These are phyloP conservation scores for Aechmea fasciata DNA, from an alignment of 176 grass and related monocot species.

Conservation along the genomic window DNA sequence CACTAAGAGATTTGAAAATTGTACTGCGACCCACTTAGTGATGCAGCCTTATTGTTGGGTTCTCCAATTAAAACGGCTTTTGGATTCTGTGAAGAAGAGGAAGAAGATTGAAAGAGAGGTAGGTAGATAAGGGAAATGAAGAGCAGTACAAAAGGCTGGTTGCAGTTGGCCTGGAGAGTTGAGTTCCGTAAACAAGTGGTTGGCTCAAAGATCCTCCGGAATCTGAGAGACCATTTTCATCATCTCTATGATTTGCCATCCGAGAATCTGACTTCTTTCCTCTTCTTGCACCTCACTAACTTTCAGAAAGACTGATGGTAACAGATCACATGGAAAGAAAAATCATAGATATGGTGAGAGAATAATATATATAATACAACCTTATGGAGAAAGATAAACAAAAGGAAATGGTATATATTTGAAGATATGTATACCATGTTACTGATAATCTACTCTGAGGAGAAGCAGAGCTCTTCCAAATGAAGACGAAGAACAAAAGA, in stretches of 20 bases:
- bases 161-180: conserved; percentile 25
- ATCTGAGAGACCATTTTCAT: not conserved
- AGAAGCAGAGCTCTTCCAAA: too few species aligned
- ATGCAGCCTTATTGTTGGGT: conserved; percentile 3
- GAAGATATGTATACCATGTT: too few species aligned
- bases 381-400: not conserved
- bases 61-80: conserved; percentile 11
- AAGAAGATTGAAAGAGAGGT: conserved; percentile 11
- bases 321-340: conserved; percentile 9
- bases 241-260: conserved; percentile 55
- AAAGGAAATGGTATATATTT: too few species aligned
- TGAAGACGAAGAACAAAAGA: not conserved
- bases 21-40: conserved; percentile 18
- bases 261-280: conserved; percentile 48
- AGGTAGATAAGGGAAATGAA: not conserved
- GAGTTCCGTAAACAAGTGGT: conserved; percentile 41
- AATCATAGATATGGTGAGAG: not conserved
- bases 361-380: not conserved
- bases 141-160: conserved; percentile 45
- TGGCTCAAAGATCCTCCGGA: conserved; percentile 26
- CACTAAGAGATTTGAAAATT: conserved; percentile 44
- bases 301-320: conserved; percentile 10
- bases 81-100: conserved; percentile 10
- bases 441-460: too few species aligned
- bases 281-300: conserved; percentile 10